phyloP scores from a whole-genome alignment of 2,329 filamentous ascomycete genomes.

The Talaromyces sp. region DNA sequence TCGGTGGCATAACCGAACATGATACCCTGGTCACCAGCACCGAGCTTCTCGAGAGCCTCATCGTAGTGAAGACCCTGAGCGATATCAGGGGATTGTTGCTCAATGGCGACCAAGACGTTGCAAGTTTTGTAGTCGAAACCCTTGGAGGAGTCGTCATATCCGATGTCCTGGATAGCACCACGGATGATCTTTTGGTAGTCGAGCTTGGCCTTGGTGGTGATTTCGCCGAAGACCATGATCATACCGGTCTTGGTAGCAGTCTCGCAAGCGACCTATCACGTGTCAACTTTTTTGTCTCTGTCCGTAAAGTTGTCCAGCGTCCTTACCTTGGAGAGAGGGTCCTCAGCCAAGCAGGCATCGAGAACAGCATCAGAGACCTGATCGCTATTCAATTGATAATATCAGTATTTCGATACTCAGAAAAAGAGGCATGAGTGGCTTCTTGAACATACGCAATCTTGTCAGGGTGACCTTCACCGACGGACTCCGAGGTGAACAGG shows the following conservation, averaged over 20 bases:
- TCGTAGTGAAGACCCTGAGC: slow-evolving; percentile 99
- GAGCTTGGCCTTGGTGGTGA: slow-evolving; percentile 89
- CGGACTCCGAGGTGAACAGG: slow-evolving; percentile 86
- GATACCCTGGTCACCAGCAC: slow-evolving; percentile 99
- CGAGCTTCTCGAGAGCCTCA: slow-evolving; percentile 92
- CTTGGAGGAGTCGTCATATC: slow-evolving; percentile 95
- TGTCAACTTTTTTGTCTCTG: neutral
- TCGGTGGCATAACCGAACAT: slow-evolving; percentile 99
- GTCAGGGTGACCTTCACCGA: slow-evolving; percentile 87
- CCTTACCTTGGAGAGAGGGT: slow-evolving; percentile 85
- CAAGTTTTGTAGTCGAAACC: slow-evolving; percentile 99
- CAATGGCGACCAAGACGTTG: slow-evolving; percentile 97
- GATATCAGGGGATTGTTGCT: slow-evolving; percentile 98
- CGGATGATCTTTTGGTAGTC: slow-evolving; percentile 99
- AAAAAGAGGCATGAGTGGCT: neutral
- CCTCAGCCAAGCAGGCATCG: slow-evolving; percentile 91
- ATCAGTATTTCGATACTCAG: neutral
- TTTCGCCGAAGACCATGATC: slow-evolving; percentile 99
- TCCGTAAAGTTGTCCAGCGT: neutral
- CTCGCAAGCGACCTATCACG: slow-evolving; percentile 75
- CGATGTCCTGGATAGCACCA: slow-evolving; percentile 93
- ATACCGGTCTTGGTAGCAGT: slow-evolving; percentile 99
- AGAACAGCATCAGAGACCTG: slow-evolving; percentile 98
- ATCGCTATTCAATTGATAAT: slow-evolving; percentile 52
- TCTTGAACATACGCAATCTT: slow-evolving; percentile 68